These are phyloP conservation scores for Vaccinium darrowii DNA, from an alignment of 148 eudicot species.

Conservation along the genomic window DNA sequence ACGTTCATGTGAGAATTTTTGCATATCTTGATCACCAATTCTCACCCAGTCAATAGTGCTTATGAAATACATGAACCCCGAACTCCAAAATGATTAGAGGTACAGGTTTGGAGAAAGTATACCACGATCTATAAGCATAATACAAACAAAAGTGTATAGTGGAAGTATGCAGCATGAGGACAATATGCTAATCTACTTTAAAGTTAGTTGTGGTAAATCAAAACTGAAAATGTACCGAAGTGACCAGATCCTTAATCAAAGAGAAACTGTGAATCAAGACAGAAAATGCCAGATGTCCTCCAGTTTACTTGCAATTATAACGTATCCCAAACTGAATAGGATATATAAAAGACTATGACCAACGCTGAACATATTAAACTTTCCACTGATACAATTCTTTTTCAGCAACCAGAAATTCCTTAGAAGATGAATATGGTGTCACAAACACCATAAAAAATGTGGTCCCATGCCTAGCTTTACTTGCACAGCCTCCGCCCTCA, in stretches of 20 bases:
- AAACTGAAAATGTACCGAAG: background rate
- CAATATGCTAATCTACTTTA: background rate
- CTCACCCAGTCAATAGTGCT: background rate
- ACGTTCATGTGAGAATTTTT: background rate
- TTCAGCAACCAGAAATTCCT: conserved; percentile 2
- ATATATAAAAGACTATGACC: background rate
- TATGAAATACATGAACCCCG: background rate
- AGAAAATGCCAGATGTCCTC: background rate
- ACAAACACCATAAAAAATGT: background rate
- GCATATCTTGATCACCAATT: background rate
- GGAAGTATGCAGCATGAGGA: background rate
- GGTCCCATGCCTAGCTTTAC: background rate
- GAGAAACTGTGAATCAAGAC: background rate
- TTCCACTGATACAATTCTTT: background rate
- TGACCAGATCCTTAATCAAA: background rate
- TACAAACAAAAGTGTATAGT: background rate
- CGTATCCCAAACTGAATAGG: background rate
- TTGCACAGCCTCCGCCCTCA: background rate
- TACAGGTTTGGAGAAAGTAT: background rate
- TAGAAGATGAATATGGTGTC: background rate
- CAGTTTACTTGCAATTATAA: background rate
- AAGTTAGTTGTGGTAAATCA: background rate
- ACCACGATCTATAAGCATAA: background rate
- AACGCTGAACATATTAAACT: background rate
- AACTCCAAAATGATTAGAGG: background rate